A percentile compares a stretch with the other conserved stretches of the same genome.
phyloP scores from a whole-genome alignment of 1,284 basidiomycete species.

The Xanthoconium separans region DNA sequence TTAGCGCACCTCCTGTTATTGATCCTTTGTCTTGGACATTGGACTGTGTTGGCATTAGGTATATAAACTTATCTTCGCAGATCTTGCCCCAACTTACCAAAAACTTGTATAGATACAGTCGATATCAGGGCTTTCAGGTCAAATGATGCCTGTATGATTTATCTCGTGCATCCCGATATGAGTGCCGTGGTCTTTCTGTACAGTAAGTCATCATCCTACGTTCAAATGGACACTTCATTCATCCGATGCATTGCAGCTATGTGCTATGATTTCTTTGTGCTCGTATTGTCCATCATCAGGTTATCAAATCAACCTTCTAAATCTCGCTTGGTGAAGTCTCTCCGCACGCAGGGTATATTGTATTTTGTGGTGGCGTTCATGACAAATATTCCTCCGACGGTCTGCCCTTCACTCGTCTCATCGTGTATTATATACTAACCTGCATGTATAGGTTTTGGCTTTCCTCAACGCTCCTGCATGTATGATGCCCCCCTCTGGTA shows the following conservation, averaged over 20 bases:
- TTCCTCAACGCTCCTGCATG: background rate
- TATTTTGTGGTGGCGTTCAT: conserved; percentile 21
- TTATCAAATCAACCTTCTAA: background rate
- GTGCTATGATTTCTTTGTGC: conserved; percentile 1
- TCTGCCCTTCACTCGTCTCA: background rate
- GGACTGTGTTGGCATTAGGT: conserved; percentile 17
- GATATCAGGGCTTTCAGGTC: background rate
- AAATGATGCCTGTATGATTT: conserved; percentile 5
- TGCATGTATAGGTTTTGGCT: conserved; percentile 10
- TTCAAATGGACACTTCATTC: background rate
- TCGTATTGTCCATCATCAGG: background rate
- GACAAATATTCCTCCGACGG: conserved; percentile 13
- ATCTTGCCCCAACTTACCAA: background rate
- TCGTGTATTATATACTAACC: background rate
- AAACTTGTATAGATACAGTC: conserved; percentile 5
- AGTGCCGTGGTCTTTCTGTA: conserved; percentile 1
- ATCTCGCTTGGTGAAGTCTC: conserved; percentile 15
- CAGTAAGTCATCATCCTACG: background rate
- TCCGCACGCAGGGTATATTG: conserved; percentile 18
- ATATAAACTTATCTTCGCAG: conserved; percentile 3
- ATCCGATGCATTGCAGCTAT: background rate
- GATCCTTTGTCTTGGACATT: conserved; percentile 21
- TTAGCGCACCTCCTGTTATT: conserved; percentile 14
- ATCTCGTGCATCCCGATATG: background rate
- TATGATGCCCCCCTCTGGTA: background rate